Evolutionary conservation across 192 early-diverging fungal genomes (phyloP).

Genomic region (Cladochytrium replicatum): DNA sequence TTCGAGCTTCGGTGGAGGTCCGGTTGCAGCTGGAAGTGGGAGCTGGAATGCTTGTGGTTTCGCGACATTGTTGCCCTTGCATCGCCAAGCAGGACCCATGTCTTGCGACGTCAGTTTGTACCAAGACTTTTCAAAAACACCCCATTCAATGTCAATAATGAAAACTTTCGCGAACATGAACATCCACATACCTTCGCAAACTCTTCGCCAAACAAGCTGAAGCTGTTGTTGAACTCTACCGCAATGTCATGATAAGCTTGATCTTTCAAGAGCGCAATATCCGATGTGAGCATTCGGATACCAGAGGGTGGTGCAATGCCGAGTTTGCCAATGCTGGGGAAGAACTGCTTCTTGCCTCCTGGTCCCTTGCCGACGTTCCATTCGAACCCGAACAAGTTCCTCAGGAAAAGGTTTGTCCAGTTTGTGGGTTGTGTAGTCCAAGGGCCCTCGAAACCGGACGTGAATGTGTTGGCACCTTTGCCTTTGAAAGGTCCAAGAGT

Average conservation of each 20-base stretch:
- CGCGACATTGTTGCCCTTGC: slow-evolving; percentile 12
- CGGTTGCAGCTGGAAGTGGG: slow-evolving; percentile 21
- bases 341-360: slow-evolving; percentile 10
- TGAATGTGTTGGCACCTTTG: slow-evolving; percentile 23
- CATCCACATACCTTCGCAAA: slow-evolving; percentile 17
- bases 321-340: slow-evolving; percentile 16
- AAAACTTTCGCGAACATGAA: too few species aligned
- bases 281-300: slow-evolving; percentile 17
- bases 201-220: slow-evolving; percentile 3
- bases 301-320: not conserved
- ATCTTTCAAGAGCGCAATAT: slow-evolving; percentile 14
- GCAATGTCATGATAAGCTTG: not conserved
- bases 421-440: slow-evolving; percentile 72
- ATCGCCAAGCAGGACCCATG: slow-evolving; percentile 18
- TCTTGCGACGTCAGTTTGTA: slow-evolving; percentile 25
- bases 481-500: slow-evolving; percentile 11
- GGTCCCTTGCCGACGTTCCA: slow-evolving; percentile 18
- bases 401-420: slow-evolving; percentile 75
- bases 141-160: too few species aligned
- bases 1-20: slow-evolving; percentile 8
- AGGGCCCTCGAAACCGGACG: slow-evolving; percentile 66
- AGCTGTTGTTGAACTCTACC: not conserved
- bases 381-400: slow-evolving; percentile 30
- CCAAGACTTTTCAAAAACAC: too few species aligned
- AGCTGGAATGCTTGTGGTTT: slow-evolving; percentile 22